phyloP scores from a whole-genome alignment of 2,329 filamentous ascomycete species.

The Colletotrichum plurivorum region DNA sequence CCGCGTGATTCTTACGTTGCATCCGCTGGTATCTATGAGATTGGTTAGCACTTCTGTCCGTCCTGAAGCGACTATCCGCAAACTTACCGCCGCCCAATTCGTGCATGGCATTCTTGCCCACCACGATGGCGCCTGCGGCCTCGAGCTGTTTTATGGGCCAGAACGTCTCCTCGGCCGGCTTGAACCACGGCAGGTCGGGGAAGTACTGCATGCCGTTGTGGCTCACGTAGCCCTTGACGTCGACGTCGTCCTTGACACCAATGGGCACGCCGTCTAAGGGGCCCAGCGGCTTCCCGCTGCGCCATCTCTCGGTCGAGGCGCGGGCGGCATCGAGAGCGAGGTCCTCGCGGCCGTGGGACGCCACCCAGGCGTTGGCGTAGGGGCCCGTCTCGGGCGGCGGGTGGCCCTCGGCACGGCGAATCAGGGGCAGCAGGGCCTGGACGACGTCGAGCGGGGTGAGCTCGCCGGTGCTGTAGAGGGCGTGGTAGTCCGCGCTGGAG shows the following conservation, averaged over 20 bases:
- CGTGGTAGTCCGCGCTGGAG: constrained; percentile 82
- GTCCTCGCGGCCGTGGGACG: constrained; percentile 70
- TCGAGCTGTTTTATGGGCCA: constrained; percentile 82
- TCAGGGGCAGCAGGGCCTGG: constrained; percentile 79
- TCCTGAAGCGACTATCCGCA: constrained; percentile 1
- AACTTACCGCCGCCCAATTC: constrained; percentile 78
- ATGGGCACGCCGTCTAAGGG: constrained; percentile 87
- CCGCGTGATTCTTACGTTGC: constrained; percentile 72
- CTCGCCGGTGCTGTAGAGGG: constrained; percentile 78
- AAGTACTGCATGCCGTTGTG: constrained; percentile 76
- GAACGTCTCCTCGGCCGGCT: constrained; percentile 66
- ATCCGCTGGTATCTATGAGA: constrained; percentile 81
- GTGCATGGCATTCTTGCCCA: constrained; percentile 86
- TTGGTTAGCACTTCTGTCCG: neutral
- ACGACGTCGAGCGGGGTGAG: constrained; percentile 81
- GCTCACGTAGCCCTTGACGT: constrained; percentile 78
- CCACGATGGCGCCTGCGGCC: constrained; percentile 80
- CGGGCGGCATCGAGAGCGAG: constrained; percentile 76
- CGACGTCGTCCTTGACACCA: constrained; percentile 86
- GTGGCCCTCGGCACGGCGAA: constrained; percentile 66
- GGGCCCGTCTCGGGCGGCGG: constrained; percentile 35
- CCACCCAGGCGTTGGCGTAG: constrained; percentile 82
- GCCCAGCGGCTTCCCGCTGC: constrained; percentile 74
- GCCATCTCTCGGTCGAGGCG: constrained; percentile 81
- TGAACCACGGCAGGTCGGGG: constrained; percentile 66